Percentiles rank a stretch among this genome's conserved stretches.
Evolutionary conservation across 2,329 filamentous ascomycete genomes (phyloP).

Genomic region (Aspergillus sp.): DNA sequence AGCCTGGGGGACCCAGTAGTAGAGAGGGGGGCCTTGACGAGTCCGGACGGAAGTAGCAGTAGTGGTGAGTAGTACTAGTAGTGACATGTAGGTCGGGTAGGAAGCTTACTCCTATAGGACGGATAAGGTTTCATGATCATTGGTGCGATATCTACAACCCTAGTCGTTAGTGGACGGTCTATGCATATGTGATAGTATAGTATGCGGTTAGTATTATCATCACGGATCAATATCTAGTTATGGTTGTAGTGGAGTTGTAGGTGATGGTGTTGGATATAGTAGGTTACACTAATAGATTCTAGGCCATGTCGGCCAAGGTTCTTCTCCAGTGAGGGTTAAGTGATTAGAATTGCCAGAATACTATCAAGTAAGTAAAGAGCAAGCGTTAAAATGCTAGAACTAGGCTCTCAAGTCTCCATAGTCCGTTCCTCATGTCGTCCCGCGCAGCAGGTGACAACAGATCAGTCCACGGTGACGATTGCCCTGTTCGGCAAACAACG

Average conservation of each 20-base stretch:
- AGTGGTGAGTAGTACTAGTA: too few species aligned
- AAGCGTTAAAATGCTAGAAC: neutral
- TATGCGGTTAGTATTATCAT: neutral
- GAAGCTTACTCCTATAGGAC: neutral
- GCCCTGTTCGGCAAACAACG: neutral
- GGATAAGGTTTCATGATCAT: neutral
- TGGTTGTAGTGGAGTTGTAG: neutral
- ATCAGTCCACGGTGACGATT: neutral
- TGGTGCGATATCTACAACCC: neutral
- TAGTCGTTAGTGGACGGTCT: neutral
- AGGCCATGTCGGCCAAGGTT: too few species aligned
- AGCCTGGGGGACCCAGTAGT: neutral
- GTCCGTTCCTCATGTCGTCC: neutral
- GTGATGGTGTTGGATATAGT: neutral
- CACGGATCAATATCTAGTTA: neutral
- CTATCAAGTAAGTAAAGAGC: neutral
- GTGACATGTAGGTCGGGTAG: too few species aligned
- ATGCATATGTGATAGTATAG: neutral
- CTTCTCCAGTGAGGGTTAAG: too few species aligned
- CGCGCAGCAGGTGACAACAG: neutral
- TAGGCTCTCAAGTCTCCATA: neutral
- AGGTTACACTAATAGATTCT: neutral
- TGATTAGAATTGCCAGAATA: neutral
- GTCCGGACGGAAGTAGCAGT: neutral
- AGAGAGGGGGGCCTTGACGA: neutral